These are phyloP conservation scores for Aureobasidium sp. DNA, from an alignment of 2,329 filamentous ascomycete genomes.

Conservation along the genomic window DNA sequence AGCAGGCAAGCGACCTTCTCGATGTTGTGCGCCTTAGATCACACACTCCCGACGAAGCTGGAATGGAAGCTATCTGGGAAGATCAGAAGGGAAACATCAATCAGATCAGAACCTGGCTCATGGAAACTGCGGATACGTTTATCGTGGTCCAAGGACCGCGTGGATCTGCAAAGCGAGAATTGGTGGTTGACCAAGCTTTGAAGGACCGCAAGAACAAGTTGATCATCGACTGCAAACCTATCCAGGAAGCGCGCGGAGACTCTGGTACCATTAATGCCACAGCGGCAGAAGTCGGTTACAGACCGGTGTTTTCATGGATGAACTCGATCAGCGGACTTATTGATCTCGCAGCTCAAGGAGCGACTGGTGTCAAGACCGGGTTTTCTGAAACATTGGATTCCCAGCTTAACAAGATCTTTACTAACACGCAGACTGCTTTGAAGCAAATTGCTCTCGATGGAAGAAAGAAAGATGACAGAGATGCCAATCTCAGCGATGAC, in stretches of 20 bases:
- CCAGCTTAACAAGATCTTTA: conserved; percentile 81
- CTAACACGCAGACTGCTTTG: conserved; percentile 72
- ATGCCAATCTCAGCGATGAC: conserved; percentile 66
- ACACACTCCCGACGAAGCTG: conserved; percentile 56
- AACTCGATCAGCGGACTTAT: conserved; percentile 90
- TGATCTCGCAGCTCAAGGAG: conserved; percentile 86
- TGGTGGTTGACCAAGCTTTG: conserved; percentile 78
- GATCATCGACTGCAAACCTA: conserved; percentile 85
- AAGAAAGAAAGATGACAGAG: conserved; percentile 65
- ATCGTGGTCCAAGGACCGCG: conserved; percentile 89
- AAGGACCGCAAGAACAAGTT: conserved; percentile 66
- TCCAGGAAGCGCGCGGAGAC: conserved; percentile 85
- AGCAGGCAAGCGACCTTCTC: conserved; percentile 57
- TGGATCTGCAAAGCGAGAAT: conserved; percentile 82
- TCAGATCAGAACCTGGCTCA: conserved; percentile 75
- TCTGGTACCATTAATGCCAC: conserved; percentile 75
- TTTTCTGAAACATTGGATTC: conserved; percentile 90
- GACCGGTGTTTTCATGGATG: conserved; percentile 92
- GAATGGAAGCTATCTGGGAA: conserved; percentile 77
- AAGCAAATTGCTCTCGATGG: conserved; percentile 66
- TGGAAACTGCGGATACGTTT: conserved; percentile 84
- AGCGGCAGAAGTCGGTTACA: conserved; percentile 77
- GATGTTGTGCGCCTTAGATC: conserved; percentile 41
- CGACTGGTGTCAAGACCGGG: conserved; percentile 87
- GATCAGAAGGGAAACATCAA: conserved; percentile 77